Base-by-base conservation (phyloP, 768 basidiomycete species). In the Termitomyces sp. region DNA sequence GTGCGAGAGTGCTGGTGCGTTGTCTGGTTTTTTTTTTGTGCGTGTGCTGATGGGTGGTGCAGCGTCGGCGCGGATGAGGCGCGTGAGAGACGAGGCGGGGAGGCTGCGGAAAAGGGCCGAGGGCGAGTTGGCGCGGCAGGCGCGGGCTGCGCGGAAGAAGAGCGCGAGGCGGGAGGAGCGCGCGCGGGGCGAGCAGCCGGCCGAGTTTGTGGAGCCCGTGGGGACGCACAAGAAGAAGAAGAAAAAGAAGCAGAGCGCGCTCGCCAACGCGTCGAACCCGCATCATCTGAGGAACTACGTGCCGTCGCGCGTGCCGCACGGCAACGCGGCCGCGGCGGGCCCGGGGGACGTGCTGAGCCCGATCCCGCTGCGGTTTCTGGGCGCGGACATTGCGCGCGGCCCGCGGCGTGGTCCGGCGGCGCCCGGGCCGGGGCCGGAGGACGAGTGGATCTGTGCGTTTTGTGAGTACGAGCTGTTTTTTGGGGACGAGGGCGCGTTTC, bases 211-310 rank as follows among this genome's bases (percentile, higher is more conserved):
- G 51, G 79, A 81, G 48, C 70, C 61, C 1, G 57, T 26, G 6
- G 56, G 54, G 49, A 57, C 57, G 26, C 16, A 3, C 30, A 32
- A 3, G 72, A 58, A 68, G 63, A 38, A 70, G 26, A 94, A 93
- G 82, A 95, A 95, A 83, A 98, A 97, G 85, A 98, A 97, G 74
- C 83, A 93, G 50, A 88, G 88, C 50, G 88, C 88, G 5, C 77
- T 93, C 33, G 93, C 94, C 46, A 96, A 97, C 69, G 93, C 92
- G 46, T 90, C 91, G 53, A 97, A 98, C 68, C 94, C 93, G 3
- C 96, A 98, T 72, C 95, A 97, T 74, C 79, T 95, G 57, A 81
- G 89, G 67, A 98, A 98, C 75, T 98, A 94, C 73, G 84, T 94
- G 45, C 92, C 93, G 16, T 94, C 92, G 45, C 80, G 92, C 16